Evolutionary conservation across 2,329 filamentous ascomycete genomes (phyloP), one percentile per base, ranked within the genome.

Genomic region (Alternaria sp.): DNA sequence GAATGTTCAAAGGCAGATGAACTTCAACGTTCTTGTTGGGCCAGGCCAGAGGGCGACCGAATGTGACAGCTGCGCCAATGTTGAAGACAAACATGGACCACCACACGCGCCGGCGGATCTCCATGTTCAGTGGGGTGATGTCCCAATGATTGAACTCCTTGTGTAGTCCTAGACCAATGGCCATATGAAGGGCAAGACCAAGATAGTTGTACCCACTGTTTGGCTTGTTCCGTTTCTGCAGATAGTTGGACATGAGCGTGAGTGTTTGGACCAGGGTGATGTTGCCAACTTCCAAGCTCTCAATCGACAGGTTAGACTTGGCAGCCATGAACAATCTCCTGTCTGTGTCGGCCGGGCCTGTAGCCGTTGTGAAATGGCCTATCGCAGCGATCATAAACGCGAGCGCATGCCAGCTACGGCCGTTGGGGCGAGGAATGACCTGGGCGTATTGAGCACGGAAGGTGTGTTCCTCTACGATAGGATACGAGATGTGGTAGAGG

Each of bases 171-270:
- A 86, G 71, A 37, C 83, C 83, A 76, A 85, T 82, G 1, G 84
- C 83, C 80, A 85, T 84, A 49, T 82, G 75, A 21, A 84, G 77
- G n/a, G 83, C 83, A 15, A 85, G 67, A 2, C 84, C 84, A 8
- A 84, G 70, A 63, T 83, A 84, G 53, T 83, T 85, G 75, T 82
- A 85, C 9, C 83, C 84, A 8, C 79, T 83, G 65, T 86, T 86
- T 3, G 84, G 84, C 62, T 84, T 84, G 69, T 85, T 83, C 26
- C 82, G 78, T 68, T 85, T 86, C 66, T 85, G 84, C 0, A 83
- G 77, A 63, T 84, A 84, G 58, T 85, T 85, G 60, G 82, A 82
- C 66, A 85, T 76, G 51, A 86, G 77, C 14, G 81, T 71, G 33
- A 86, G 75, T 1, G 80, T 80, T 67, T 85, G 84, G 2, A 86